Base-by-base conservation (phyloP, 768 basidiomycete genomes). In the Fistulinella prunicolor region DNA sequence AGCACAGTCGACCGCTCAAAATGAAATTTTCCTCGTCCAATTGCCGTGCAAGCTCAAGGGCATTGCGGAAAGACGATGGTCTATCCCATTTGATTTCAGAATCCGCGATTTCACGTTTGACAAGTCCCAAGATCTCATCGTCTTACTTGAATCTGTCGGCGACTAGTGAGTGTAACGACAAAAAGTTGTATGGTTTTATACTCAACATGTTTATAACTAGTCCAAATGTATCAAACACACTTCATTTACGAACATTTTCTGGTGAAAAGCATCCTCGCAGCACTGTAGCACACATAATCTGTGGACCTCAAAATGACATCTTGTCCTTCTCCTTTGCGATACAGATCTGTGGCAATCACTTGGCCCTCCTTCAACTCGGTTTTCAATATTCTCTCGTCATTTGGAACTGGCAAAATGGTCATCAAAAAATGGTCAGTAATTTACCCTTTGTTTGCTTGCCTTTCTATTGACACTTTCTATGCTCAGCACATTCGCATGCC, bases 51-150 rank as follows among this genome's bases (percentile, higher is more conserved):
- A 55, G n/a, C 36, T 56, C 35, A 64, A 68, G 26, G 54, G 56
- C 35, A 56, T 73, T 10, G 43, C 51, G 13, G 53, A 58, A 28
- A 53, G 46, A 29, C 42, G 55, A 22, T 72, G 72, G 71, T 38
- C 59, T 22, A 21, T 56, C 14, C 50, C 53, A 7, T 49, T 67
- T 24, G 62, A 64, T 6, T 56, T 69, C 28, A 35, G 22, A n/a
- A 46, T 69, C 36, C 57, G 57, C n/a, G 71, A 73, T 44, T 73
- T 73, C 32, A 60, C 66, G 9, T 49, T 70, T 8, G 71, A 73
- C 51, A 57, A 50, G 20, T 70, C 68, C 5, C 66, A 71, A 54
- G 54, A 73, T 51, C 60, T 73, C 30, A 35, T 73, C 9, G 60
- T 66, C 19, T 50, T 61, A 5, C 48, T 73, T n/a, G 63, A 67